Base-by-base conservation (phyloP, 495 filamentous ascomycete genomes). In the Penicillium flavigenum region DNA sequence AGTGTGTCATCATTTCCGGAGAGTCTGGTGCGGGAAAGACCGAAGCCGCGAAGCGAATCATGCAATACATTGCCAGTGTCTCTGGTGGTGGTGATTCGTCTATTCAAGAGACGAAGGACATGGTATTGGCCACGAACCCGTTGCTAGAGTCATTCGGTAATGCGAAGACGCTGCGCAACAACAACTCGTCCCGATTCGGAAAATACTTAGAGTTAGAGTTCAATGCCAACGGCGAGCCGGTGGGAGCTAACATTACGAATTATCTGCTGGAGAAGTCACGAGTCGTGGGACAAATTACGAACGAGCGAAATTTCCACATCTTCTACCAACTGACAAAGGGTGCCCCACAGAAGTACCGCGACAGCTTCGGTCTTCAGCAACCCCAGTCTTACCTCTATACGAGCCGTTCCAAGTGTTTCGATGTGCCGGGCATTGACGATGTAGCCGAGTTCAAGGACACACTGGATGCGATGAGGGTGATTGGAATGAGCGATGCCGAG, bases 241-340 rank as follows among this genome's bases (percentile, higher is more conserved):
- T 98, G 8, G 95, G 95, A 57, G 95, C 95, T 56, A 92, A 96
- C 69, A 96, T 99, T 72, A 96, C 93, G 56, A 99, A 99, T 64
- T 99, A 99, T 68, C 77, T 99, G 19, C 79, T 99, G 53, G 95
- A 99, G 69, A 98, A 98, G 79, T 86, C 89, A 20, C 81, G 95
- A 75, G 95, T 99, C 1, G 94, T 98, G 2, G 92, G 93, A 7
- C 95, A 98, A 76, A 98, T 97, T 61, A 81, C 73, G 55, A 93
- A 98, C 60, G 95, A 99, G 80, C 84, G 95, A 60, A 98, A 96
- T 71, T 99, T 99, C 75, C 95, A 99, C 72, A 98, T 99, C 63
- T 98, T 99, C 71, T 99, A 99, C 72, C 95, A 99, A 70, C 96
- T 96, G 72, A 88, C 95, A 20, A 99, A 99, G 70, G 92, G 88